These are phyloP conservation scores for Globisporangium barbulae DNA, from an alignment of 352 stramenopile genomes.

Conservation along the genomic window DNA sequence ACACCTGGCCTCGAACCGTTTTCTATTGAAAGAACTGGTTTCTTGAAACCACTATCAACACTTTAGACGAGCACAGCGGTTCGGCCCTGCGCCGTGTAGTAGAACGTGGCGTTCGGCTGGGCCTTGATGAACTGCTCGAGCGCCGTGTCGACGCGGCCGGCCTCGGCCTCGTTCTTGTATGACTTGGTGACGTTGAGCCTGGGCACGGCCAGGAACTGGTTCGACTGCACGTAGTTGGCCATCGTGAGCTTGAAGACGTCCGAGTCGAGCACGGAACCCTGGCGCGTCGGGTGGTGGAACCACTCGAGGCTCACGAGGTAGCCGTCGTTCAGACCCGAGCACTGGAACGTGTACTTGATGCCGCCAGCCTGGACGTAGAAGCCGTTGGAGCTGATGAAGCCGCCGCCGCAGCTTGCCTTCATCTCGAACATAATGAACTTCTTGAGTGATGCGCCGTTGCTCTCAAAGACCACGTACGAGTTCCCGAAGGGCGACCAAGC, in stretches of 20 bases:
- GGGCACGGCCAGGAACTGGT: conserved; percentile 38
- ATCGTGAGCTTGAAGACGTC: conserved; percentile 57
- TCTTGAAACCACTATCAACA: conserved; percentile 7
- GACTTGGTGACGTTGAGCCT: conserved; percentile 21
- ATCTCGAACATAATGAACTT: conserved; percentile 55
- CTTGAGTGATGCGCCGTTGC: conserved; percentile 56
- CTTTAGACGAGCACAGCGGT: conserved; percentile 1
- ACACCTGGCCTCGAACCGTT: too few species aligned
- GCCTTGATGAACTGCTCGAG: conserved; percentile 20
- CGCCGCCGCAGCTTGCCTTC: conserved; percentile 39
- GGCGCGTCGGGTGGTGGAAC: conserved; percentile 49
- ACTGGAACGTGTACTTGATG: conserved; percentile 71
- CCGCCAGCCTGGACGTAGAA: conserved; percentile 62
- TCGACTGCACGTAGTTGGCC: conserved; percentile 58
- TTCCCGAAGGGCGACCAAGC: conserved; percentile 71
- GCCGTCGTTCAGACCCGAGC: conserved; percentile 33
- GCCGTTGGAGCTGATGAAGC: conserved; percentile 49
- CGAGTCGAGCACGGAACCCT: conserved; percentile 43
- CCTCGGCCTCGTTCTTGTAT: conserved; percentile 51
- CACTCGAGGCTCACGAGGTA: conserved; percentile 48
- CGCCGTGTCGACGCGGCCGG: conserved; percentile 26
- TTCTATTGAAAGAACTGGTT: too few species aligned
- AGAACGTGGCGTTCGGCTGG: conserved; percentile 7
- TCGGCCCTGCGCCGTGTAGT: conserved; percentile 5
- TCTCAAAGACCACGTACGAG: conserved; percentile 53